These are phyloP conservation scores for Prunus salicina DNA, from an alignment of 306 rosid species.

Conservation along the genomic window DNA sequence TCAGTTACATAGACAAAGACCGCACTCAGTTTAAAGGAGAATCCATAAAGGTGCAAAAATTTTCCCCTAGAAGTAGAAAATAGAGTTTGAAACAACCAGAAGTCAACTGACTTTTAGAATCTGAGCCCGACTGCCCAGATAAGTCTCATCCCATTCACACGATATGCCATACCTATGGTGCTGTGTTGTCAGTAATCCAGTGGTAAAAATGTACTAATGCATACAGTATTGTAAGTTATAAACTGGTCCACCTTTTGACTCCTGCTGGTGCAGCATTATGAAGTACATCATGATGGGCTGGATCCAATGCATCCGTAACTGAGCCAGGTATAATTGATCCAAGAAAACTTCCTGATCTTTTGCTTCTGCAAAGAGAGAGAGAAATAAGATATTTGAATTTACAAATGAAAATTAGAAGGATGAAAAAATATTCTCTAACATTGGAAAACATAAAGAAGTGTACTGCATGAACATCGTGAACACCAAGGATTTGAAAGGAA, in stretches of 20 bases:
- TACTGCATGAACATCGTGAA: background rate
- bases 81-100: background rate
- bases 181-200: background rate
- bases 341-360: constrained; percentile 67
- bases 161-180: background rate
- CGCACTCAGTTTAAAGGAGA: background rate
- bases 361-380: constrained; percentile 44
- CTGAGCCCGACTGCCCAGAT: background rate
- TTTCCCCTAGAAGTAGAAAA: background rate
- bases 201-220: background rate
- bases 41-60: background rate
- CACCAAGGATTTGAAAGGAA: background rate
- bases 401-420: background rate
- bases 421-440: background rate
- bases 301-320: constrained; percentile 73
- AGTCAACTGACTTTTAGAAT: background rate
- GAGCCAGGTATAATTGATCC: constrained; percentile 83
- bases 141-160: background rate
- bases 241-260: constrained; percentile 62
- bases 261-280: constrained; percentile 81
- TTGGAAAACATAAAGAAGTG: background rate
- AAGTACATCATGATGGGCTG: constrained; percentile 71
- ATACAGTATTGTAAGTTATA: background rate
- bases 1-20: background rate
- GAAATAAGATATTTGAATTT: constrained; percentile 11